Evolutionary conservation across 306 rosid species (phyloP).

Genomic region (Quercus dentata): DNA sequence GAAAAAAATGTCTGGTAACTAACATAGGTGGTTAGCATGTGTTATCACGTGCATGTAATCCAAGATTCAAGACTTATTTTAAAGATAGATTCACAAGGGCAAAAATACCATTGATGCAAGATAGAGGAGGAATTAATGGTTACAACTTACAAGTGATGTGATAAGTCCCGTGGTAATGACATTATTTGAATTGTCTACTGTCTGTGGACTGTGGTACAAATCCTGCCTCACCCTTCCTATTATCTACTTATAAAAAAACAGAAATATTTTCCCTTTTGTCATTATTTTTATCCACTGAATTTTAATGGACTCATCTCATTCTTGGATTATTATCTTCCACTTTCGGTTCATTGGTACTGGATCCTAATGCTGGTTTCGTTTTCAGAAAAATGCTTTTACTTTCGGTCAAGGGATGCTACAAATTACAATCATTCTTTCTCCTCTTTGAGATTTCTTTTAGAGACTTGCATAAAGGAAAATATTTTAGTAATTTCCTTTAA

Average conservation of each 20-base stretch:
- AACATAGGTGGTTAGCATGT: constrained; percentile 38
- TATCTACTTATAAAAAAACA: no score
- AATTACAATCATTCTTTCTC: no score
- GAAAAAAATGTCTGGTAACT: background rate
- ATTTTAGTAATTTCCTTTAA: background rate
- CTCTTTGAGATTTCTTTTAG: background rate
- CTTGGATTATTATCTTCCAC: background rate
- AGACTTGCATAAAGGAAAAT: background rate
- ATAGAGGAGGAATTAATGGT: background rate
- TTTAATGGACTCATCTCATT: background rate
- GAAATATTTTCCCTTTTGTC: no score
- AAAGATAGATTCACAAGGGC: background rate
- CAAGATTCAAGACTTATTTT: background rate
- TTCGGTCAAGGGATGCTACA: background rate
- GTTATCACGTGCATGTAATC: constrained; percentile 33
- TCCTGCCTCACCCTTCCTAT: no score
- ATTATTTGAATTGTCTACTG: no score
- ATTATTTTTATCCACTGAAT: background rate
- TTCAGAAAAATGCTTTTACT: constrained; percentile 9
- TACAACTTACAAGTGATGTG: no score
- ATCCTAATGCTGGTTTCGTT: constrained; percentile 8
- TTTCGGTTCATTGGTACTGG: constrained; percentile 22
- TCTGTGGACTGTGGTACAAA: no score
- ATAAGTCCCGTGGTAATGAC: no score
- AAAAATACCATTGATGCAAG: background rate